These are phyloP conservation scores for Teratosphaeria pseudoeucalypti DNA, from an alignment of 2,329 filamentous ascomycete species.

Conservation along the genomic window DNA sequence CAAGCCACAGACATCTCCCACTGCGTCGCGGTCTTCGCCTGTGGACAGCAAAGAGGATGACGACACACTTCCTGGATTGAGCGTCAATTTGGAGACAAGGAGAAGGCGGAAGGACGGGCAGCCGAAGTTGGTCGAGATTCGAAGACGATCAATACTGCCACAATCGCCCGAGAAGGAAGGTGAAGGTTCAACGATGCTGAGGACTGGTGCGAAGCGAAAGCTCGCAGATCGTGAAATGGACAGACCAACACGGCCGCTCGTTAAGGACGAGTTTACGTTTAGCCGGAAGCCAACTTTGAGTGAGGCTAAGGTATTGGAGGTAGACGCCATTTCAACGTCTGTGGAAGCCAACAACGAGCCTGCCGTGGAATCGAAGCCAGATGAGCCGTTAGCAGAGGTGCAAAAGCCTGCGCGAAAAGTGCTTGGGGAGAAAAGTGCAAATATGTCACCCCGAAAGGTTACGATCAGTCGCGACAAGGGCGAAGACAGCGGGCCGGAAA, in stretches of 20 bases:
- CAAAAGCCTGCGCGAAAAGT: constrained; percentile 22
- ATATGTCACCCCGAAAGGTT: constrained; percentile 26
- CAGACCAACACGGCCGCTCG: constrained; percentile 22
- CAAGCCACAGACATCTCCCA: constrained; percentile 16
- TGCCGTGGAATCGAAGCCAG: background rate
- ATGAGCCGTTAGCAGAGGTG: background rate
- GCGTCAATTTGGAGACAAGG: constrained; percentile 42
- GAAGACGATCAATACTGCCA: constrained; percentile 33
- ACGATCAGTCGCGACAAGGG: constrained; percentile 3
- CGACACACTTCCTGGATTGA: constrained; percentile 29
- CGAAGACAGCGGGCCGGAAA: constrained; percentile 10
- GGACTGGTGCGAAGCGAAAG: constrained; percentile 47
- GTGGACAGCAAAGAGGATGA: constrained; percentile 12
- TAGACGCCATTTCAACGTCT: background rate
- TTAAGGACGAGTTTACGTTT: constrained; percentile 37
- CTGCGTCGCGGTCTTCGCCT: constrained; percentile 1
- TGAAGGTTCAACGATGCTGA: constrained; percentile 24
- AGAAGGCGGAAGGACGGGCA: constrained; percentile 43
- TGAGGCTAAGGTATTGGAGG: background rate
- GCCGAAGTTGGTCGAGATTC: constrained; percentile 30
- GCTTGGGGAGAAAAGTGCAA: constrained; percentile 32
- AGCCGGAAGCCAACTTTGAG: constrained; percentile 26
- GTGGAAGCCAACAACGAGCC: constrained; percentile 2
- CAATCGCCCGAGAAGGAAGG: constrained; percentile 28
- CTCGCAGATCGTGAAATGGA: constrained; percentile 44